phyloP scores from a whole-genome alignment of 2,329 filamentous ascomycete genomes.

The Paramyrothecium sp. region DNA sequence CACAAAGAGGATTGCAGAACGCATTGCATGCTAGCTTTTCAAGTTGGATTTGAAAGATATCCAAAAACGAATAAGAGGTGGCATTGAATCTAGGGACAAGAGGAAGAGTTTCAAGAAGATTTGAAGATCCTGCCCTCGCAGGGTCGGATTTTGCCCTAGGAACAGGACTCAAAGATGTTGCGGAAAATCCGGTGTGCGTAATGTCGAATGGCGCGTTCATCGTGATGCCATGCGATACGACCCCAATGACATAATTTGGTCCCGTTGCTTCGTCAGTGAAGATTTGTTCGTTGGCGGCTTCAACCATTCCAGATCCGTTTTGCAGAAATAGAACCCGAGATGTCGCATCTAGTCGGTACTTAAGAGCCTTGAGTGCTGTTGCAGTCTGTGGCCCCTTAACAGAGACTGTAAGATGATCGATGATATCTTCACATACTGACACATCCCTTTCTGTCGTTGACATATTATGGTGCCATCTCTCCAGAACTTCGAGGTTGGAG shows the following conservation, averaged over 20 bases:
- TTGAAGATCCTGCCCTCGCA: background rate
- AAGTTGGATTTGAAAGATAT: background rate
- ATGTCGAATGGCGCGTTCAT: background rate
- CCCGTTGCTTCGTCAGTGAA: background rate
- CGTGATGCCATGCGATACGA: background rate
- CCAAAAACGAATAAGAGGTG: background rate
- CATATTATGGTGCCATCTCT: background rate
- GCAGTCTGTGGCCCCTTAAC: background rate
- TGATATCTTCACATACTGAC: background rate
- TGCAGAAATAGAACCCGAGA: background rate
- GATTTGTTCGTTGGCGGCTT: background rate
- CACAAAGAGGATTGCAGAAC: background rate
- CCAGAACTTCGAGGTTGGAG: background rate
- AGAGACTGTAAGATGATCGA: background rate
- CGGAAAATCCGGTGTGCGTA: background rate
- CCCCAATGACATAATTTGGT: background rate
- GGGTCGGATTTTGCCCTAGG: background rate
- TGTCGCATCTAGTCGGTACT: background rate
- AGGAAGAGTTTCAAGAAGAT: background rate
- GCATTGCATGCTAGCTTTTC: background rate
- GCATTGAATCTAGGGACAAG: background rate
- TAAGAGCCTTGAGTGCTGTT: background rate
- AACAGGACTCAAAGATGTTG: background rate
- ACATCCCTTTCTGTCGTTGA: background rate
- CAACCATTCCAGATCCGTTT: background rate